Evolutionary conservation across 2,329 filamentous ascomycete genomes (phyloP).

Genomic region (Hypoxylon sp.): DNA sequence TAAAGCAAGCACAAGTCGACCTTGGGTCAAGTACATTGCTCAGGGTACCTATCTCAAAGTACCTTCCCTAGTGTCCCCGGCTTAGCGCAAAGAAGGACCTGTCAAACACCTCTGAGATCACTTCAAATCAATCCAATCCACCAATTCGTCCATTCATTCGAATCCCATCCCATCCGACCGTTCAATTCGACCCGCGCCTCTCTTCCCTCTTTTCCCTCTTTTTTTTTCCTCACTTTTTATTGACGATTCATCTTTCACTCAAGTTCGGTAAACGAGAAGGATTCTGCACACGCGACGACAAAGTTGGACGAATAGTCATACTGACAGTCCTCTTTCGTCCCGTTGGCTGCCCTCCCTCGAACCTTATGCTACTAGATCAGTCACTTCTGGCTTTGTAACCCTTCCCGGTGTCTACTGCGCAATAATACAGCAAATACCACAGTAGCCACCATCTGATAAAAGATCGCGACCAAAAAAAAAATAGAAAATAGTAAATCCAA

Average conservation of each 20-base stretch:
- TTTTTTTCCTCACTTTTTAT: slow-evolving; percentile 24
- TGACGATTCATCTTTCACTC: slow-evolving; percentile 35
- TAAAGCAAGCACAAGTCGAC: not conserved
- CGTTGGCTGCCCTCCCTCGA: slow-evolving; percentile 25
- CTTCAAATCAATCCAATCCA: slow-evolving; percentile 38
- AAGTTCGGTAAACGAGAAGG: slow-evolving; percentile 29
- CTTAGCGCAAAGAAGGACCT: slow-evolving; percentile 32
- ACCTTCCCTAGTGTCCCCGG: slow-evolving; percentile 18
- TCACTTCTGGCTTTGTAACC: slow-evolving; percentile 28
- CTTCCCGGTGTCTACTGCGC: slow-evolving; percentile 21
- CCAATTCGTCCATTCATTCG: slow-evolving; percentile 44
- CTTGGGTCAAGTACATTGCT: not conserved
- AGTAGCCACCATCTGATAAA: not conserved
- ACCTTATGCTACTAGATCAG: slow-evolving; percentile 19
- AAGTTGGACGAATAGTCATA: slow-evolving; percentile 28
- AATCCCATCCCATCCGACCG: slow-evolving; percentile 43
- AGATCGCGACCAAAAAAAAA: slow-evolving; percentile 12
- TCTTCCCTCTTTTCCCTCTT: slow-evolving; percentile 21
- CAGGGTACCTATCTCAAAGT: slow-evolving; percentile 33
- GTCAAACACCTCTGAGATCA: slow-evolving; percentile 42
- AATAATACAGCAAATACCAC: slow-evolving; percentile 13
- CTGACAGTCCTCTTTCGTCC: slow-evolving; percentile 17
- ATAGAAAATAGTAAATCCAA: slow-evolving; percentile 21
- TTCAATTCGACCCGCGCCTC: slow-evolving; percentile 39
- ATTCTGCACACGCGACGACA: slow-evolving; percentile 22